Percentiles rank a stretch among this genome's conserved stretches.
Evolutionary conservation across 2,329 filamentous ascomycete genomes (phyloP).

Genomic region (Colletotrichum cordylinicola): DNA sequence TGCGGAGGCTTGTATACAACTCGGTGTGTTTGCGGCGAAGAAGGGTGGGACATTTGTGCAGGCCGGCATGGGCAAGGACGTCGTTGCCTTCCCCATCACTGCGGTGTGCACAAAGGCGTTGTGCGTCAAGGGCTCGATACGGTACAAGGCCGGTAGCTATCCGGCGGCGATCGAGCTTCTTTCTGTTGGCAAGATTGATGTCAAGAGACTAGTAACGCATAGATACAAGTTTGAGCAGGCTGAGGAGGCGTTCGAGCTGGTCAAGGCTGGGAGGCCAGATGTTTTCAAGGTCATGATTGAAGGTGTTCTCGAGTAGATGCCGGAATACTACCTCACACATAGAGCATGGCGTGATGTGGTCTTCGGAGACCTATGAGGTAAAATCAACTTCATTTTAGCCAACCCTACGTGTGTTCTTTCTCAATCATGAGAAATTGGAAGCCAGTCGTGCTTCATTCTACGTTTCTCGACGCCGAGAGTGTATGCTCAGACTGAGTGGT

Average conservation of each 20-base stretch:
- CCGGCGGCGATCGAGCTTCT: background rate
- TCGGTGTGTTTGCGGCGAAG: background rate
- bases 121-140: background rate
- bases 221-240: background rate
- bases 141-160: background rate
- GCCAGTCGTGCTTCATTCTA: background rate
- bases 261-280: background rate
- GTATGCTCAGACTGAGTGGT: background rate
- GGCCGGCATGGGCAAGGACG: background rate
- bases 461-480: background rate
- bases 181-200: background rate
- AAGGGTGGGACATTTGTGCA: background rate
- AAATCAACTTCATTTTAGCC: fast-evolving
- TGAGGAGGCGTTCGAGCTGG: background rate
- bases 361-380: background rate
- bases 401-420: background rate
- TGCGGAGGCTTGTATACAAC: slow-evolving; percentile 22
- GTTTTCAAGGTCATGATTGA: background rate
- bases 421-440: fast-evolving
- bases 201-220: background rate
- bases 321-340: fast-evolving
- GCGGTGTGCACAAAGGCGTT: background rate
- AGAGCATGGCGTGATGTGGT: fast-evolving
- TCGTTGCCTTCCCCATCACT: background rate
- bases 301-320: background rate